These are phyloP conservation scores for Ampelocalamus luodianensis DNA, from an alignment of 176 grass and related monocot species.

Conservation along the genomic window DNA sequence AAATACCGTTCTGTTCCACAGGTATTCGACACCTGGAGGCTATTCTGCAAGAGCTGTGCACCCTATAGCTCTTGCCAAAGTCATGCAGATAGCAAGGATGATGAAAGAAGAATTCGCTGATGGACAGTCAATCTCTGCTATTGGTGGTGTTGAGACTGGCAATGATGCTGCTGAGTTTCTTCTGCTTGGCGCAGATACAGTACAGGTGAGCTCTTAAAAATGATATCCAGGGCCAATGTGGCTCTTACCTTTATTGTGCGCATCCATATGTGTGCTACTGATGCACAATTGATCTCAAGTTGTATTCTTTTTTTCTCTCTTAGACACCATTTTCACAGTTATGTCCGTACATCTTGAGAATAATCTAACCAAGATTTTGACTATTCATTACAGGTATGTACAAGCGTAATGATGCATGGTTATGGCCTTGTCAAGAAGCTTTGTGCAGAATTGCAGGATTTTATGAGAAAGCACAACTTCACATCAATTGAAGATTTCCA, in stretches of 20 bases:
- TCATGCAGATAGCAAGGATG: conserved; percentile 93
- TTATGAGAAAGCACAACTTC: conserved; percentile 91
- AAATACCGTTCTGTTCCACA: conserved; percentile 39
- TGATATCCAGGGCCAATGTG: neutral
- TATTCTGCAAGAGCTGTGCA: conserved; percentile 96
- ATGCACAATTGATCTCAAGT: conserved; percentile 3
- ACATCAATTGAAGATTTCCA: conserved; percentile 87
- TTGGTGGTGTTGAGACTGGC: conserved; percentile 91
- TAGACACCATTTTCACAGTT: conserved; percentile 25
- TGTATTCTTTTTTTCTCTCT: neutral
- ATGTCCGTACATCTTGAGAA: conserved; percentile 1
- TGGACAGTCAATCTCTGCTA: conserved; percentile 84
- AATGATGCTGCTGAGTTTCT: conserved; percentile 91
- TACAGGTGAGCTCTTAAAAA: conserved; percentile 64
- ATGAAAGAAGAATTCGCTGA: conserved; percentile 81
- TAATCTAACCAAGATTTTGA: conserved; percentile 4
- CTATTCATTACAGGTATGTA: conserved; percentile 71
- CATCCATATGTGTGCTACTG: neutral
- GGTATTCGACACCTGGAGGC: conserved; percentile 92
- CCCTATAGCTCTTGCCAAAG: conserved; percentile 93
- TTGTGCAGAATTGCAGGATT: conserved; percentile 80
- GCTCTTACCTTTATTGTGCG: neutral
- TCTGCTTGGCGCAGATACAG: conserved; percentile 92
- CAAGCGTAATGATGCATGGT: conserved; percentile 97
- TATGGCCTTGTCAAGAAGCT: conserved; percentile 97